Conservation (phyloP, 106 monocot genomes). For the Dioscorea dumetorum region DNA sequence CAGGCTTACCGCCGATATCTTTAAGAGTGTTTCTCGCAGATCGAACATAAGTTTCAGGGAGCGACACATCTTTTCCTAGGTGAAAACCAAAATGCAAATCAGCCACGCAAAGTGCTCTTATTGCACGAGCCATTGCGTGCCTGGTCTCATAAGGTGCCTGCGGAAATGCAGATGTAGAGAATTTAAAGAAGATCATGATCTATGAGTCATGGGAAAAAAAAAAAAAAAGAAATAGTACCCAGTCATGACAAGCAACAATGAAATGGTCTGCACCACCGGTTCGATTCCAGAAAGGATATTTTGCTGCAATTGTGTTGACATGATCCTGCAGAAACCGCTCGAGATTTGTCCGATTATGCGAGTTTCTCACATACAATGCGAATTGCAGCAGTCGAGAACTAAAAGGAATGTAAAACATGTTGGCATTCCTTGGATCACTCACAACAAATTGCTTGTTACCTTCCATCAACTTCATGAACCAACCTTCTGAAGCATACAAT, state of each 20-base stretch:
- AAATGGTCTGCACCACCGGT: conserved; percentile 75
- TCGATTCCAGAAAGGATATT: conserved; percentile 75
- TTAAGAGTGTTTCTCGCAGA: conserved; percentile 15
- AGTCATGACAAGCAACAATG: conserved; percentile 78
- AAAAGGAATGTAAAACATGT: conserved; percentile 70
- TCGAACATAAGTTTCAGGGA: conserved; percentile 35
- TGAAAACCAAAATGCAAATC: conserved; percentile 27
- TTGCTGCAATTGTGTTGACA: conserved; percentile 40
- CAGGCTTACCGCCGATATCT: conserved; percentile 22
- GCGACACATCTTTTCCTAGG: conserved; percentile 34
- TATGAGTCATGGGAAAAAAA: not conserved
- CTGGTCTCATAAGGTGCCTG: conserved; percentile 74
- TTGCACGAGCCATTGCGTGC: conserved; percentile 55
- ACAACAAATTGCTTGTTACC: conserved; percentile 35
- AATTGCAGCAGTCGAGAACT: conserved; percentile 34
- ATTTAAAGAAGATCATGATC: not conserved
- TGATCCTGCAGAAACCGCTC: conserved; percentile 41
- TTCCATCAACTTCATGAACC: conserved; percentile 70
- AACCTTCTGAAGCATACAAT: conserved; percentile 82
- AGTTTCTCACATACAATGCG: conserved; percentile 37
- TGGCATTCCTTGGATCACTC: conserved; percentile 48
- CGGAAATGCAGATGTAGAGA: not conserved
- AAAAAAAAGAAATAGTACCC: conserved; percentile 63
- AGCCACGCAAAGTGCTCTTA: conserved; percentile 39
- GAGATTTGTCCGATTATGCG: conserved; percentile 30